phyloP scores from a whole-genome alignment of 202 grass and related monocot genomes.

The Zoysia matrella region DNA sequence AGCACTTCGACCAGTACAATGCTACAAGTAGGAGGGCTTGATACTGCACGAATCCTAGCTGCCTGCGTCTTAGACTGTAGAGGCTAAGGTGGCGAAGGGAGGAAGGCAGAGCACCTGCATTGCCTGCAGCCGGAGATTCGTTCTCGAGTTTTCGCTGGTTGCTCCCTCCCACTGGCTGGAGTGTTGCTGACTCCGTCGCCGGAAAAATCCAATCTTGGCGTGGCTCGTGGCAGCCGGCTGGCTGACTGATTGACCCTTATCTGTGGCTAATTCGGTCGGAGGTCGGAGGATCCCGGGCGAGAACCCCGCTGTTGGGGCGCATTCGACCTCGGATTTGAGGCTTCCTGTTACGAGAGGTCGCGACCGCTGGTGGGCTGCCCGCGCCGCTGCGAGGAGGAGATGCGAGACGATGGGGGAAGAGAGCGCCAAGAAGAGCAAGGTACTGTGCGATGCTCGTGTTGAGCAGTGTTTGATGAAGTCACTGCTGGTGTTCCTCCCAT shows the following conservation, averaged over 20 bases:
- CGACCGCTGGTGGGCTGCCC: neutral
- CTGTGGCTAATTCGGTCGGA: conserved; percentile 12
- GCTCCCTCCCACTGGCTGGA: neutral
- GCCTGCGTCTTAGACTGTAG: neutral
- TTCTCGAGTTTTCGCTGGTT: neutral
- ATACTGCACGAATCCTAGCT: neutral
- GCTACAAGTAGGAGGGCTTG: conserved; percentile 12
- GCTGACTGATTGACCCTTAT: neutral
- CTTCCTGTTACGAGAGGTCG: neutral
- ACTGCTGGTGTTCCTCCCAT: conserved; percentile 26
- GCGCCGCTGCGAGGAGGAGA: conserved; percentile 43
- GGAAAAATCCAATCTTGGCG: conserved; percentile 29
- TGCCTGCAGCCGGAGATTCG: conserved; percentile 28
- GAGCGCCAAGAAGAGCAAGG: conserved; percentile 89
- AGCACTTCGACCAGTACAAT: neutral
- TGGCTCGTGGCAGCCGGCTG: conserved; percentile 1
- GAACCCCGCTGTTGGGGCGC: neutral
- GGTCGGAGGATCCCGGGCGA: conserved; percentile 13
- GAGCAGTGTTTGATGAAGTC: conserved; percentile 33
- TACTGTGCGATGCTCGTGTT: conserved; percentile 35
- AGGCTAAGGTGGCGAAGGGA: conserved; percentile 22
- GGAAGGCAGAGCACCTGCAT: conserved; percentile 36
- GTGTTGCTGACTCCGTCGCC: conserved; percentile 31
- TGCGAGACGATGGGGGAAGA: conserved; percentile 93
- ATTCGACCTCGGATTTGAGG: conserved; percentile 36